A percentile compares a stretch with the other conserved stretches of the same genome.
phyloP scores from a whole-genome alignment of 2,329 filamentous ascomycete species.

The Verticillium nonalfalfae region DNA sequence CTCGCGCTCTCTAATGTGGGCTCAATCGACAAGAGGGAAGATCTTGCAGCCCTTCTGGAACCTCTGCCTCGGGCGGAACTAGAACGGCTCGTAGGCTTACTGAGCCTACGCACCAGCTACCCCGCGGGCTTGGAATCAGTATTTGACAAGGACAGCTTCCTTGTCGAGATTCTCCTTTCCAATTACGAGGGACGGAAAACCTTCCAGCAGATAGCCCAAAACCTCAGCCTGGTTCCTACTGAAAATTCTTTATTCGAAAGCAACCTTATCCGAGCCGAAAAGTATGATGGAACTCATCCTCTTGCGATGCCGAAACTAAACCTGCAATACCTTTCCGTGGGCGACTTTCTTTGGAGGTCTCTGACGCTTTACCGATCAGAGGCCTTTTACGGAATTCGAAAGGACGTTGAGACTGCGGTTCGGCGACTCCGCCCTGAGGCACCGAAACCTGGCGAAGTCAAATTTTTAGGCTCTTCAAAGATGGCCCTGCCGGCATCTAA shows the following conservation, averaged over 20 bases:
- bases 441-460: slow-evolving; percentile 57
- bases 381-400: slow-evolving; percentile 87
- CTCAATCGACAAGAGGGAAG: slow-evolving; percentile 72
- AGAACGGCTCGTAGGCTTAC: slow-evolving; percentile 55
- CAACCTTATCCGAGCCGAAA: slow-evolving; percentile 72
- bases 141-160: slow-evolving; percentile 53
- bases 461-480: slow-evolving; percentile 78
- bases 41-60: slow-evolving; percentile 70
- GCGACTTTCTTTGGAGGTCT: slow-evolving; percentile 95
- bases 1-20: slow-evolving; percentile 89
- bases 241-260: slow-evolving; percentile 76
- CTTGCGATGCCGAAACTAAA: slow-evolving; percentile 92
- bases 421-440: slow-evolving; percentile 69
- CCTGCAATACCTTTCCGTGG: slow-evolving; percentile 88
- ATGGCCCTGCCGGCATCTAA: slow-evolving; percentile 88
- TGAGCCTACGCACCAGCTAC: slow-evolving; percentile 80
- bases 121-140: slow-evolving; percentile 62
- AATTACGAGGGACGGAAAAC: slow-evolving; percentile 71
- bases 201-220: slow-evolving; percentile 72
- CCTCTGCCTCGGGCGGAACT: slow-evolving; percentile 71
- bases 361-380: slow-evolving; percentile 85
- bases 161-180: slow-evolving; percentile 66
- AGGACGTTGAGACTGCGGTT: slow-evolving; percentile 79
- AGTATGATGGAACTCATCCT: slow-evolving; percentile 80
- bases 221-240: slow-evolving; percentile 74